Evolutionary conservation across 1,284 basidiomycete species (phyloP).

Genomic region (Gomphus bonarii): DNA sequence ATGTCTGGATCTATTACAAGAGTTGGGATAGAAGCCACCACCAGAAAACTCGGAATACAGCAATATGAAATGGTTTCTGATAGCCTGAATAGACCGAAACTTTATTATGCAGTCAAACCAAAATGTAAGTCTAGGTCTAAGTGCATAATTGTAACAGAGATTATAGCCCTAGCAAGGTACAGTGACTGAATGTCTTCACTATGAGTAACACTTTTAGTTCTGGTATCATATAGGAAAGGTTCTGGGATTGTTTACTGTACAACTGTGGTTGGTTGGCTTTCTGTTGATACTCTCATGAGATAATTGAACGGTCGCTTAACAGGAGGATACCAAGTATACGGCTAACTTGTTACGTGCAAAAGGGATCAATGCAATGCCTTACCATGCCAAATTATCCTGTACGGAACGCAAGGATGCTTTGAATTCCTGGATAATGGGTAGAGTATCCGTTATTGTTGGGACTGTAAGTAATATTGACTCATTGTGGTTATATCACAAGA

Average conservation of each 20-base stretch:
- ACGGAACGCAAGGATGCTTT: background rate
- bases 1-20: constrained; percentile 1
- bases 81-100: background rate
- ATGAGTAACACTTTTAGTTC: background rate
- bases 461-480: constrained; percentile 2
- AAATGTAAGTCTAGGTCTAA: background rate
- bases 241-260: constrained; percentile 8
- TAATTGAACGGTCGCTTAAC: background rate
- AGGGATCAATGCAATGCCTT: background rate
- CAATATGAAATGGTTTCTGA: background rate
- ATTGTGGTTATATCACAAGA: background rate
- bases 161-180: background rate
- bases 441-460: background rate
- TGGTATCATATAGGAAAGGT: background rate
- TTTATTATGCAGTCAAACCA: constrained; percentile 1
- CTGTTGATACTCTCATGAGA: background rate
- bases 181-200: background rate
- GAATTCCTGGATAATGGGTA: background rate
- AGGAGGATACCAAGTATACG: background rate
- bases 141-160: background rate
- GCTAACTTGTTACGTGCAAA: background rate
- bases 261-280: background rate
- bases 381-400: background rate
- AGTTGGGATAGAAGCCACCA: background rate
- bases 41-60: background rate